These are phyloP conservation scores for Chaetomium sp. DNA, from an alignment of 2,329 filamentous ascomycete species.

Conservation along the genomic window DNA sequence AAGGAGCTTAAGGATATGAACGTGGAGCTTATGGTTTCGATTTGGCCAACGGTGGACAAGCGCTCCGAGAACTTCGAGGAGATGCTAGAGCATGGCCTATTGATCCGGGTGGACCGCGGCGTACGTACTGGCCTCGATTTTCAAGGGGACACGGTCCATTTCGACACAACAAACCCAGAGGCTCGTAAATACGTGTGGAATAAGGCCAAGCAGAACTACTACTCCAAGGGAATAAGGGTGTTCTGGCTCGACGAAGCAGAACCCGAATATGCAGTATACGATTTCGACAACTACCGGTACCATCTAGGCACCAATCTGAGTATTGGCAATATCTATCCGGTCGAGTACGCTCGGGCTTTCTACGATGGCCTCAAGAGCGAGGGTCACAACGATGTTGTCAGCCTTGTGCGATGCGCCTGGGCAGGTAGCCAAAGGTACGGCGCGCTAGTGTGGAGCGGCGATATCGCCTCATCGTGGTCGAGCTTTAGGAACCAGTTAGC, in stretches of 20 bases:
- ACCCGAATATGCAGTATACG: constrained; percentile 6
- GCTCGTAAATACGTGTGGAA: constrained; percentile 3
- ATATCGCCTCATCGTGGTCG: constrained; percentile 6
- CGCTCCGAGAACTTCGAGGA: constrained; percentile 9
- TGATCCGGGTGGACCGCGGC: constrained; percentile 1
- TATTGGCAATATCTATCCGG: constrained; percentile 7
- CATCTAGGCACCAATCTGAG: neutral
- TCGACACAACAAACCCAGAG: constrained; percentile 6
- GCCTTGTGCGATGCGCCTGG: constrained; percentile 9
- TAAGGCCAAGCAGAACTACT: constrained; percentile 7
- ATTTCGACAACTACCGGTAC: constrained; percentile 9
- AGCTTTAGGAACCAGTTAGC: constrained; percentile 7
- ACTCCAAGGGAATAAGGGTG: constrained; percentile 5
- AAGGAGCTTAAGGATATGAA: constrained; percentile 3
- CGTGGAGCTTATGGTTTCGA: constrained; percentile 10
- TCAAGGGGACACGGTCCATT: constrained; percentile 6
- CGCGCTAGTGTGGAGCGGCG: constrained; percentile 9
- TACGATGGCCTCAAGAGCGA: constrained; percentile 8
- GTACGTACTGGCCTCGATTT: constrained; percentile 4
- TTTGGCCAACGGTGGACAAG: constrained; percentile 10
- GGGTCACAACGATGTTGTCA: neutral
- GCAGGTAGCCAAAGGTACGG: constrained; percentile 7
- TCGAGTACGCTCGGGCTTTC: constrained; percentile 7
- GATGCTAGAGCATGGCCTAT: constrained; percentile 3
- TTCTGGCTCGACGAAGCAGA: constrained; percentile 12